A percentile compares a stretch with the other conserved stretches of the same genome.
Evolutionary conservation across 1,139 yeast species (phyloP).

Genomic region (Suhomyces atakaporum): DNA sequence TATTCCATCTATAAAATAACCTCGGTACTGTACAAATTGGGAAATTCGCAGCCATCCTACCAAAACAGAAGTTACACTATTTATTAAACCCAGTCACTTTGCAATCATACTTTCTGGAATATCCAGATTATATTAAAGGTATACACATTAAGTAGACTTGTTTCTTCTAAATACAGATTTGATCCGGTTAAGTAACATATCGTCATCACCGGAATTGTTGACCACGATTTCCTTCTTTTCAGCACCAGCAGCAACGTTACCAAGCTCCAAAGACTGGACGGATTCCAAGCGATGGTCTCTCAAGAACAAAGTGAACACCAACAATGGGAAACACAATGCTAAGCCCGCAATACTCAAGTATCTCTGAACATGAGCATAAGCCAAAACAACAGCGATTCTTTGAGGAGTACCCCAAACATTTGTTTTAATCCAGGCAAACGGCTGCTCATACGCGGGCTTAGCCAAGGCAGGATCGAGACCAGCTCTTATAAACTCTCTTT

Average conservation of each 20-base stretch:
- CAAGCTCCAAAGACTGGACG: slow-evolving; percentile 39
- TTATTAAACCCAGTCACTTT: too few species aligned
- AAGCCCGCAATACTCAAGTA: slow-evolving; percentile 56
- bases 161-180: slow-evolving; percentile 12
- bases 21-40: too few species aligned
- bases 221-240: slow-evolving; percentile 37
- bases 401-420: slow-evolving; percentile 64
- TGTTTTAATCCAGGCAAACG: slow-evolving; percentile 46
- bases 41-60: too few species aligned
- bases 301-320: slow-evolving; percentile 49
- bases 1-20: too few species aligned
- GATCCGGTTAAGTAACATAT: slow-evolving; percentile 12
- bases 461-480: slow-evolving; percentile 33
- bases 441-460: slow-evolving; percentile 50
- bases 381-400: slow-evolving; percentile 55
- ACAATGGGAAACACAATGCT: slow-evolving; percentile 54
- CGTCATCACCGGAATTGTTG: slow-evolving; percentile 44
- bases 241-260: slow-evolving; percentile 10
- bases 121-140: too few species aligned
- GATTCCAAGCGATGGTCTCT: slow-evolving; percentile 54
- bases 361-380: slow-evolving; percentile 63
- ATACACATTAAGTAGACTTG: too few species aligned
- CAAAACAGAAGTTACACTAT: too few species aligned
- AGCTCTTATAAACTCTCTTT: slow-evolving; percentile 15
- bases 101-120: too few species aligned